Conservation (phyloP, 257 asterid genomes). For the Solanum megistacrolobum region DNA sequence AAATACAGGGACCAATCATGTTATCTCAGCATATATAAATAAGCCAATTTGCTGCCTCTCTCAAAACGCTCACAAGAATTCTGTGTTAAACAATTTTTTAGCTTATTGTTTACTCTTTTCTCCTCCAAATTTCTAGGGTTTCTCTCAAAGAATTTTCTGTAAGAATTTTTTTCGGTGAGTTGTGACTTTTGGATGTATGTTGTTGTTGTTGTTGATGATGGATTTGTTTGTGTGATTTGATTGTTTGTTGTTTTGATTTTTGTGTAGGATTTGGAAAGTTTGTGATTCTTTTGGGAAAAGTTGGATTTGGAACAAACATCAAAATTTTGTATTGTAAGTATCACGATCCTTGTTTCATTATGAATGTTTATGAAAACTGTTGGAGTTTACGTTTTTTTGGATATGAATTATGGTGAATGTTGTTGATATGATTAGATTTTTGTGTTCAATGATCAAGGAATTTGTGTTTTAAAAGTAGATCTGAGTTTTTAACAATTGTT, state of each 20-base stretch:
- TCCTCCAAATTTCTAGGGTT: neutral
- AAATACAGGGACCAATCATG: neutral
- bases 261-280: neutral
- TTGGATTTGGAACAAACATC: neutral
- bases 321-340: neutral
- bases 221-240: neutral
- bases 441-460: neutral
- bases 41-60: neutral
- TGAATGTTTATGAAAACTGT: neutral
- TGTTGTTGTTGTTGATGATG: neutral
- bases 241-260: neutral
- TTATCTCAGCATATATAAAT: neutral
- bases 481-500: neutral
- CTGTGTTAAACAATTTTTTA: neutral
- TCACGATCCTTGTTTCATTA: neutral
- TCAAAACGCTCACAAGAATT: neutral
- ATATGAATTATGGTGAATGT: neutral
- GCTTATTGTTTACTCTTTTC: neutral
- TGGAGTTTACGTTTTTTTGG: neutral
- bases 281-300: neutral
- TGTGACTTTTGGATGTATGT: neutral
- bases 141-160: neutral
- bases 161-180: neutral
- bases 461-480: neutral
- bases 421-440: neutral